phyloP scores from a whole-genome alignment of 306 rosid species.

The Quercus wislizeni region DNA sequence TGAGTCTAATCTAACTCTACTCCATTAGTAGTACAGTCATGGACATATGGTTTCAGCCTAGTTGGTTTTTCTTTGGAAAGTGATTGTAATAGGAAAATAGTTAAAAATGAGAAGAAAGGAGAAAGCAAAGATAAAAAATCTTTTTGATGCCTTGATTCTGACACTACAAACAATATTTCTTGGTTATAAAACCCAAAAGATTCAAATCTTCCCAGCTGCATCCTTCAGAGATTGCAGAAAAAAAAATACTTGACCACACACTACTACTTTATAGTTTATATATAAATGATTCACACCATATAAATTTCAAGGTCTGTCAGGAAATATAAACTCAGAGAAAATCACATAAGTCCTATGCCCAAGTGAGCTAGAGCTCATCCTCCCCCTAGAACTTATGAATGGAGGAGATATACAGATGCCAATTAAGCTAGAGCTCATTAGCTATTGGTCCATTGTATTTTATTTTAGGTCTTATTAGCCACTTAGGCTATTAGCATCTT shows the following conservation, averaged over 20 bases:
- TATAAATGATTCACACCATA: neutral
- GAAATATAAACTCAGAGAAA: neutral
- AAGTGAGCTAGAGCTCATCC: neutral
- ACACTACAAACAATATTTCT: neutral
- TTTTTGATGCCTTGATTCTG: neutral
- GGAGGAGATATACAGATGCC: no score
- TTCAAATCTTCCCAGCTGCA: neutral
- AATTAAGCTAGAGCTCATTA: no score
- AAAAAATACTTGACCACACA: neutral
- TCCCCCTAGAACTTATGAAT: no score
- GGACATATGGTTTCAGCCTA: neutral
- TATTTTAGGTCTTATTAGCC: no score
- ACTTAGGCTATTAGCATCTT: no score
- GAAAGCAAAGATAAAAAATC: neutral
- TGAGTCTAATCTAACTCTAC: neutral
- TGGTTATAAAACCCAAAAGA: neutral
- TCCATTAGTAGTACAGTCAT: neutral
- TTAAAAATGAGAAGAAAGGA: neutral
- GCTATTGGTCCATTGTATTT: no score
- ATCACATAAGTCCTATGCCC: neutral
- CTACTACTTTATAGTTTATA: neutral
- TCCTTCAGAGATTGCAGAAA: neutral
- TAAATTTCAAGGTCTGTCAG: neutral
- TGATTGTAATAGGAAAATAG: neutral
- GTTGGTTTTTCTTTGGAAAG: neutral